Evolutionary conservation across 2,329 filamentous ascomycete genomes (phyloP), one percentile per base, ranked within the genome.

Genomic region (Graphium sp.): DNA sequence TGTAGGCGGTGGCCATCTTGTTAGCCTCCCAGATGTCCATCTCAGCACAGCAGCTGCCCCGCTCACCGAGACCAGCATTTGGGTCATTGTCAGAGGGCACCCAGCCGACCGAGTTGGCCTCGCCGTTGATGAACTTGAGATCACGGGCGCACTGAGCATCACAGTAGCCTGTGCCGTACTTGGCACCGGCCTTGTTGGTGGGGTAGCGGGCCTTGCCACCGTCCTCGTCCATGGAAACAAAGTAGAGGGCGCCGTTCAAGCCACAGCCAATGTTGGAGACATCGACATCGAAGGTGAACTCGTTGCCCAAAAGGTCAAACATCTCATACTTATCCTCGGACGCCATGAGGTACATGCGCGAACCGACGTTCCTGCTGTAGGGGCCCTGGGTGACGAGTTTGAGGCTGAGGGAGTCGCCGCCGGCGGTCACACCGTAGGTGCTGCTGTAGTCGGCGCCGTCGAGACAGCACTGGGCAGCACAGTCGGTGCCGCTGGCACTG

Each of bases 271-370:
- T 55, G 39, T 64, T 62, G 22, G 73, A 77, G 24, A 77, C 66
- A 44, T 81, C 75, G 16, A 79, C 74, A 31, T 79, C 74, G 35
- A 81, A 78, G 31, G 71, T 74, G 52, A 81, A 73, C 49, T 81
- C 75, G 43, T 74, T 62, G 50, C 69, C 70, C 30, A 71, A 56
- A 33, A 79, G 56, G 34, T 67, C 60, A 52, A 79, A 73, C 44
- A 65, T 61, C 52, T 77, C 53, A 49, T 81, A 81, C 34, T 62
- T 65, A 39, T 55, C 57, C 24, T 72, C 64, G 29, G 58, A 53
- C 39, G 64, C 61, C 55, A 80, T 65, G 36, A 80, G 59, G 47
- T 77, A 81, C 24, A 74, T 51, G 39, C 75, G 65, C 10, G 28
- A 25, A 12, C 28, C 28, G 25, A 65, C 43, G 42, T 65, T 66